Evolutionary conservation across 1,139 yeast genomes (phyloP).

Genomic region (Candida sanyaensis): DNA sequence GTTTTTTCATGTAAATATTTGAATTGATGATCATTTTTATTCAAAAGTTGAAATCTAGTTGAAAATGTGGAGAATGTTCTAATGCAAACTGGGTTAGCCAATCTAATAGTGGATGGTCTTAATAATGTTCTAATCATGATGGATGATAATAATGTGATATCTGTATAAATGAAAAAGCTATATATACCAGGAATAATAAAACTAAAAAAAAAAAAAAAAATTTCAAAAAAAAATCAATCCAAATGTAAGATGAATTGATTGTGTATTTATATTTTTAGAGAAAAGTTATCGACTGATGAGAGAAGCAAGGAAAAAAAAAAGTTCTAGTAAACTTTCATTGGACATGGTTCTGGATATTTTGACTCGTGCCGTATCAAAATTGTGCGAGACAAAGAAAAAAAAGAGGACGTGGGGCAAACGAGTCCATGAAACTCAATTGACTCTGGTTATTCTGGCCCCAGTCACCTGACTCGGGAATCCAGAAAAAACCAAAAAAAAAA

Average conservation of each 20-base stretch:
- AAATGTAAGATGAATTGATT: background rate
- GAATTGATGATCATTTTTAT: slow-evolving; percentile 53
- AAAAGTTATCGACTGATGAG: background rate
- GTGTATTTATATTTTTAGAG: background rate
- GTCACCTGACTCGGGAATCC: background rate
- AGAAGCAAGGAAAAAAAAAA: slow-evolving; percentile 1
- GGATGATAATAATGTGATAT: background rate
- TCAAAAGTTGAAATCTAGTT: slow-evolving; percentile 34
- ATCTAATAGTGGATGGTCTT: slow-evolving; percentile 13
- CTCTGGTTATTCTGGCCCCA: background rate
- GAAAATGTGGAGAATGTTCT: slow-evolving; percentile 9
- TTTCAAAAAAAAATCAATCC: background rate
- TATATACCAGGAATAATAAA: too few species aligned
- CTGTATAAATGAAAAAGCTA: background rate
- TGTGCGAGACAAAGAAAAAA: too few species aligned
- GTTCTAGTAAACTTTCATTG: background rate
- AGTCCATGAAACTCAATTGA: background rate
- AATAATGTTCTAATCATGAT: slow-evolving; percentile 16
- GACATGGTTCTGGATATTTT: background rate
- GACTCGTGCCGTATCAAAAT: background rate
- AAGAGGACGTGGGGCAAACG: too few species aligned
- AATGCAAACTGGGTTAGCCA: slow-evolving; percentile 1
- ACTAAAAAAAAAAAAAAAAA: too few species aligned
- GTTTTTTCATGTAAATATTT: slow-evolving; percentile 47
- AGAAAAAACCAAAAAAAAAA: too few species aligned